These are phyloP conservation scores for Cystobasidium tubakii DNA, from an alignment of 768 basidiomycete genomes.

Conservation along the genomic window DNA sequence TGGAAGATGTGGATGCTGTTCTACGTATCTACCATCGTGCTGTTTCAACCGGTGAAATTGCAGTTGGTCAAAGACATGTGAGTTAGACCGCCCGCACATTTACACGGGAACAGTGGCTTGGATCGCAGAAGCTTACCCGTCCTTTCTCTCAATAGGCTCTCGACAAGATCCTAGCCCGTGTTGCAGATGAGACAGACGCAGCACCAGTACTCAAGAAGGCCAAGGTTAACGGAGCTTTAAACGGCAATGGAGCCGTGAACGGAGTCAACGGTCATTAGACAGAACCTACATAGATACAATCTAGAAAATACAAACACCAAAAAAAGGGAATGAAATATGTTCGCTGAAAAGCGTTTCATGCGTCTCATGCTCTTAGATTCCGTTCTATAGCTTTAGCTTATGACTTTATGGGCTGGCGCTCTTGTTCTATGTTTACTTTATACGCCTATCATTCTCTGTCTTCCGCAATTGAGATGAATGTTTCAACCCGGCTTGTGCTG, in stretches of 20 bases:
- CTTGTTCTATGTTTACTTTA: no score
- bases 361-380: no score
- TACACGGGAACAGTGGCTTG: no score
- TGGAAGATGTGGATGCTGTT: constrained; percentile 98
- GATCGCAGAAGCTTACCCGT: no score
- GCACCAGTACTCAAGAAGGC: constrained; percentile 18
- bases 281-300: not conserved
- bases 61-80: constrained; percentile 86
- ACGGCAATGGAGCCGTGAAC: not conserved
- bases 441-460: no score
- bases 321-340: not conserved
- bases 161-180: not conserved
- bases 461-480: no score
- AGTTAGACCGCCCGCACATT: not conserved
- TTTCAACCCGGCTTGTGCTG: no score
- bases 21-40: constrained; percentile 60
- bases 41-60: constrained; percentile 83
- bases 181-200: not conserved
- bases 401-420: no score
- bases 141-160: not conserved
- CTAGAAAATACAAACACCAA: not conserved
- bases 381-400: no score
- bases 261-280: constrained; percentile 1
- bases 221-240: not conserved
- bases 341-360: no score